A percentile compares a stretch with the other conserved stretches of the same genome.
phyloP scores from a whole-genome alignment of 345 rosid genomes.

The Garcia nutans region DNA sequence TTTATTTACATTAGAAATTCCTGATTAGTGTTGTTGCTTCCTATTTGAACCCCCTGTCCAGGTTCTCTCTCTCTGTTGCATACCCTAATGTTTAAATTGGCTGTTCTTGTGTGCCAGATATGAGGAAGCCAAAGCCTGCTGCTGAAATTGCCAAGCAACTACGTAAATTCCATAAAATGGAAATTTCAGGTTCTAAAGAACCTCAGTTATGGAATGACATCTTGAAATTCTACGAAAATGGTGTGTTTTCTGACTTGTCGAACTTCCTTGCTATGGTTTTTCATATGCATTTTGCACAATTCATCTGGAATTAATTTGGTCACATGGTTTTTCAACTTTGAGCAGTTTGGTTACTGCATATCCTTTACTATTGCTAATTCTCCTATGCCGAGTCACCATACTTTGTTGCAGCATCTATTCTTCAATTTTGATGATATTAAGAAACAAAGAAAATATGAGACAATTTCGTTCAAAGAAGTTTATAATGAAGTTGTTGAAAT shows the following conservation, averaged over 20 bases:
- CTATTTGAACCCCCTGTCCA: no score
- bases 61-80: conserved; percentile 11
- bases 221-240: conserved; percentile 79
- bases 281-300: background rate
- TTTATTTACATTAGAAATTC: no score
- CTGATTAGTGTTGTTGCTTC: no score
- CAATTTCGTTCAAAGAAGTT: conserved; percentile 71
- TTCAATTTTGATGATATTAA: conserved; percentile 67
- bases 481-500: conserved; percentile 65
- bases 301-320: background rate
- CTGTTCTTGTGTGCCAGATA: conserved; percentile 46
- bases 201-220: conserved; percentile 93
- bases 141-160: conserved; percentile 90
- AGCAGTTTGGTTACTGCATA: background rate
- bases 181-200: conserved; percentile 84
- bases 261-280: background rate
- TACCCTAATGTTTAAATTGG: background rate
- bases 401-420: conserved; percentile 64
- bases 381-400: conserved; percentile 20
- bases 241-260: conserved; percentile 31
- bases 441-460: conserved; percentile 59
- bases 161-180: conserved; percentile 70
- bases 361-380: background rate
- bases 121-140: conserved; percentile 72
- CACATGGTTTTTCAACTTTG: background rate